Percentiles rank a stretch among this genome's conserved stretches.
Conservation (phyloP, 805 yeast genomes). For the Saccharomycopsis vini region DNA sequence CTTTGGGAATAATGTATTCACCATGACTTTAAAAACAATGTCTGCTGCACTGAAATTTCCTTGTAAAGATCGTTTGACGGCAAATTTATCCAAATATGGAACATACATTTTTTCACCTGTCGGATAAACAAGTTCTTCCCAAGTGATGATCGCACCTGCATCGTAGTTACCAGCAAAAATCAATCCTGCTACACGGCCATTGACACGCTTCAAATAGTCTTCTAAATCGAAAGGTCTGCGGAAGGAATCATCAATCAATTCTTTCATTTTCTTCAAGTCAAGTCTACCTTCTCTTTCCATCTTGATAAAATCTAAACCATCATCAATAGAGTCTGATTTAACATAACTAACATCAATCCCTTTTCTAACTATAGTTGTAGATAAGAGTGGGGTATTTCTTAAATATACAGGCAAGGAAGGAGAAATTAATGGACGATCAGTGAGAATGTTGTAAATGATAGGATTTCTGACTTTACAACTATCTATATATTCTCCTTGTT, state of each 20-base stretch:
- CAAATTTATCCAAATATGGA: conserved; percentile 89
- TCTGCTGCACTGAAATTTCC: conserved; percentile 94
- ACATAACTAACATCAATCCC: conserved; percentile 43
- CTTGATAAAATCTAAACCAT: conserved; percentile 33
- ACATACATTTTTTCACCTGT: conserved; percentile 28
- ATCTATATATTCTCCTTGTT: conserved; percentile 19
- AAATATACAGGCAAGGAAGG: conserved; percentile 76
- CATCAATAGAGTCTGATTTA: conserved; percentile 21
- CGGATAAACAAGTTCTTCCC: conserved; percentile 46
- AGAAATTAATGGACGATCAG: conserved; percentile 85
- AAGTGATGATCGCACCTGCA: conserved; percentile 88
- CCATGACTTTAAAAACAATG: conserved; percentile 75
- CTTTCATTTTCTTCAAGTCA: conserved; percentile 48
- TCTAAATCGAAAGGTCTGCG: conserved; percentile 55
- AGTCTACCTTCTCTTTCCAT: conserved; percentile 33
- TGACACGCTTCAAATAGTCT: conserved; percentile 59
- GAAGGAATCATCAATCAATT: conserved; percentile 72
- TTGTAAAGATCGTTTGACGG: conserved; percentile 73
- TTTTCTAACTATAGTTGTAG: conserved; percentile 70
- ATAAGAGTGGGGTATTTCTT: conserved; percentile 47
- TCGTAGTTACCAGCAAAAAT: conserved; percentile 91
- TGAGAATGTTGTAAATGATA: conserved; percentile 76
- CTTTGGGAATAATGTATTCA: conserved; percentile 50
- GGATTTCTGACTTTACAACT: conserved; percentile 56
- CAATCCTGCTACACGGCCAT: conserved; percentile 59